Conservation (phyloP, 352 stramenopile species). For the Plasmopara muralis region DNA sequence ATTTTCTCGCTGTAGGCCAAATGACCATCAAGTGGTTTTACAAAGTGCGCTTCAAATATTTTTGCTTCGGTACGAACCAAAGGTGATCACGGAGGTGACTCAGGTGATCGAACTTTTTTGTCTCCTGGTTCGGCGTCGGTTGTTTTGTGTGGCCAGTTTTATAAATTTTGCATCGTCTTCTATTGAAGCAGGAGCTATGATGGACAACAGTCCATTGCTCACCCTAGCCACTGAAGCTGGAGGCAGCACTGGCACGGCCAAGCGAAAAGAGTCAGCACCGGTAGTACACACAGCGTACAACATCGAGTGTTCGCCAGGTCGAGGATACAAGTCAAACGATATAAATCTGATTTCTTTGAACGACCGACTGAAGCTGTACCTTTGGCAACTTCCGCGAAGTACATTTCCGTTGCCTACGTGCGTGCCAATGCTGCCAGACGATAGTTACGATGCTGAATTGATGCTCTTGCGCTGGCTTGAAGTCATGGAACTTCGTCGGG, state of each 20-base stretch:
- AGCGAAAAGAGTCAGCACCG: conserved; percentile 31
- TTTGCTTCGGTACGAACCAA: conserved; percentile 67
- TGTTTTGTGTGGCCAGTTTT: conserved; percentile 71
- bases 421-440: conserved; percentile 51
- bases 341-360: conserved; percentile 55
- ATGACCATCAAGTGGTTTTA: conserved; percentile 61
- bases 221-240: conserved; percentile 23
- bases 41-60: conserved; percentile 73
- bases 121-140: conserved; percentile 57
- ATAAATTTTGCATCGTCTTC: conserved; percentile 59
- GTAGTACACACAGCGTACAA: conserved; percentile 79
- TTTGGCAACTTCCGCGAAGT: conserved; percentile 78
- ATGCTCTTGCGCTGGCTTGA: conserved; percentile 73
- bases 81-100: conserved; percentile 67
- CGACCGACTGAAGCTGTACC: conserved; percentile 68
- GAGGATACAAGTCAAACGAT: conserved; percentile 78
- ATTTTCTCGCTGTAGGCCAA: conserved; percentile 28
- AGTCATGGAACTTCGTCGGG: conserved; percentile 67
- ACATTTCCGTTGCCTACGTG: conserved; percentile 60
- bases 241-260: conserved; percentile 16
- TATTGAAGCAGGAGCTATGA: conserved; percentile 35
- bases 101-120: conserved; percentile 81
- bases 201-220: conserved; percentile 27
- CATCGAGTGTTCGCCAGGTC: conserved; percentile 76
- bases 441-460: conserved; percentile 61